A percentile compares a stretch with the other conserved stretches of the same genome.
phyloP scores from a whole-genome alignment of 2,329 filamentous ascomycete genomes.

The Phaeosphaeriaceae sp. region DNA sequence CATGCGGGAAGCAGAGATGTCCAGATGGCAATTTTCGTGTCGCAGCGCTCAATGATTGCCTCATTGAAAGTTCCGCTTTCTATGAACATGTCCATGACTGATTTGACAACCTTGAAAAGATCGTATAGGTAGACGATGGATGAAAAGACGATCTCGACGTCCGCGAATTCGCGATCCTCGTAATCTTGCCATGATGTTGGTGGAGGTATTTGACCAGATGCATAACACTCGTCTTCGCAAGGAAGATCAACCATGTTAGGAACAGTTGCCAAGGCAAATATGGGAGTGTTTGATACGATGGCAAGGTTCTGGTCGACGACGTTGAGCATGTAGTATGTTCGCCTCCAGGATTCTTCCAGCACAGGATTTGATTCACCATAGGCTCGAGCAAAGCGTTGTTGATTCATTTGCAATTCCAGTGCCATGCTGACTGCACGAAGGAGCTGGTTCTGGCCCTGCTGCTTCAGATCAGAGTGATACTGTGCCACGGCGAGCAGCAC shows the following conservation, averaged over 20 bases:
- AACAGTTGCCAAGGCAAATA: slow-evolving; percentile 70
- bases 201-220: slow-evolving; percentile 40
- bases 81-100: slow-evolving; percentile 59
- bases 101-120: slow-evolving; percentile 72
- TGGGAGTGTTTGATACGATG: slow-evolving; percentile 75
- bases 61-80: slow-evolving; percentile 29
- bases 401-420: slow-evolving; percentile 79
- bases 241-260: slow-evolving; percentile 73
- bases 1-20: slow-evolving; percentile 74
- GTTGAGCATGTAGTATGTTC: slow-evolving; percentile 87
- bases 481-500: slow-evolving; percentile 77
- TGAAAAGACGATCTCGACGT: slow-evolving; percentile 75
- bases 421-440: slow-evolving; percentile 72
- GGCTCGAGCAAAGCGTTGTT: slow-evolving; percentile 68
- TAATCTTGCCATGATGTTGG: slow-evolving; percentile 70
- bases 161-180: slow-evolving; percentile 74
- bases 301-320: slow-evolving; percentile 82
- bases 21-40: slow-evolving; percentile 74
- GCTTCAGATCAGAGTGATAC: slow-evolving; percentile 77
- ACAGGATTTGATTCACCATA: slow-evolving; percentile 70
- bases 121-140: slow-evolving; percentile 85
- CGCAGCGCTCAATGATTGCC: slow-evolving; percentile 71
- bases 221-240: slow-evolving; percentile 78
- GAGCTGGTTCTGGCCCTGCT: slow-evolving; percentile 71
- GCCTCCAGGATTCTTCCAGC: slow-evolving; percentile 81